A percentile compares a stretch with the other conserved stretches of the same genome.
phyloP scores from a whole-genome alignment of 768 basidiomycete species.

The Pleurotus pulmonarius region DNA sequence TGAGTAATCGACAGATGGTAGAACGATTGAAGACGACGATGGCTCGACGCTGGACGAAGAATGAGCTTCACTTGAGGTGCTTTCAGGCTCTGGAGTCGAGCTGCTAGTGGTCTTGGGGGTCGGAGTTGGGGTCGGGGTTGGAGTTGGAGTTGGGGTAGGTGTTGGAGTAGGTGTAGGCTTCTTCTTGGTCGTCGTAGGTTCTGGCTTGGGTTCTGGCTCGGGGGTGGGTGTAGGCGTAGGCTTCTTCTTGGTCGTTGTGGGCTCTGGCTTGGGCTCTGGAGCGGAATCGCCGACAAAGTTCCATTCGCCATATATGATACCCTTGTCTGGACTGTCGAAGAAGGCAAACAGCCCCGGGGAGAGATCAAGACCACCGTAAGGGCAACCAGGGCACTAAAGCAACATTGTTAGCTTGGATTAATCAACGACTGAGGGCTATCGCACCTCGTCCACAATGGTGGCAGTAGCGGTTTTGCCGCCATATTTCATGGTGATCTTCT shows the following conservation, averaged over 20 bases:
- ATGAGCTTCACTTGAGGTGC: background rate
- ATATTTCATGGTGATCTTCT: conserved; percentile 56
- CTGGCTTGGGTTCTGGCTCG: too few relatives aligned
- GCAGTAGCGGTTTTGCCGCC: conserved; percentile 58
- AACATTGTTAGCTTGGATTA: background rate
- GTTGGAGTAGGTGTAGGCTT: background rate
- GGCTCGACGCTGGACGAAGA: conserved; percentile 15
- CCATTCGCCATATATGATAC: conserved; percentile 65
- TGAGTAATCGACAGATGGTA: conserved; percentile 18
- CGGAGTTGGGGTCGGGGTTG: conserved; percentile 17
- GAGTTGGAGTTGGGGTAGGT: conserved; percentile 18
- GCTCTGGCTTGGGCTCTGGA: conserved; percentile 8
- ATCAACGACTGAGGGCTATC: conserved; percentile 10
- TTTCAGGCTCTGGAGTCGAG: background rate
- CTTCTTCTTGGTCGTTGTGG: conserved; percentile 18
- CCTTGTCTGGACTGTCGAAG: conserved; percentile 46
- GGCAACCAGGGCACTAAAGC: conserved; percentile 62
- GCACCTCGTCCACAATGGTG: conserved; percentile 59
- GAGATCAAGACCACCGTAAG: conserved; percentile 64
- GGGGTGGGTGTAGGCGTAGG: background rate
- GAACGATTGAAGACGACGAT: conserved; percentile 8
- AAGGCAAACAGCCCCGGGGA: conserved; percentile 60
- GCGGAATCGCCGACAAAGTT: conserved; percentile 30
- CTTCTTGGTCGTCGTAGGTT: too few relatives aligned
- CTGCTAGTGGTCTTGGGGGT: conserved; percentile 15